Evolutionary conservation across 768 basidiomycete genomes (phyloP), one percentile per base, ranked within the genome.

Genomic region (Tulasnella sp.): DNA sequence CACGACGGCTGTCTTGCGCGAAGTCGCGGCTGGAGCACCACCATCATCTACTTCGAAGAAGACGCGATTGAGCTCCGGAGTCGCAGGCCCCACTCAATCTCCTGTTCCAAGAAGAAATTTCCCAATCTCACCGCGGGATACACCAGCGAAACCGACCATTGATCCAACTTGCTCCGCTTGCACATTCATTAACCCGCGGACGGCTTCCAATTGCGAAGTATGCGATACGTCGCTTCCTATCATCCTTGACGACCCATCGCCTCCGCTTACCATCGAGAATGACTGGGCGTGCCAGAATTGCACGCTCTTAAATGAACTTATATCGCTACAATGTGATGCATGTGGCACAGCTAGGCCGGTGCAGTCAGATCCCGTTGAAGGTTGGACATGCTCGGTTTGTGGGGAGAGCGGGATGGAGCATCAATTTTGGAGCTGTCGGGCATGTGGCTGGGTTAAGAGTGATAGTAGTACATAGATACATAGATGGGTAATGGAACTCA

Each of bases 341-440:
- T 91, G 89, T 63, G 64, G 70, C 17, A 61, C 72, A 7, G 62
- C 71, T 11, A 53, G 51, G 22, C 54, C 54, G n/a, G 21, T n/a
- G 4, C 7, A 41, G 69, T 61, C 51, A 65, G 72, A 29, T 8
- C 3, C 68, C 57, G 64, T 46, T 34, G 68, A 67, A 42, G 79
- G 78, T 2, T 92, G 88, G 87, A 72, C 73, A 21, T 91, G 87
- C 66, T 68, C 73, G 10, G 70, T 73, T 21, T 92, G 87, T 62
- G 80, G 81, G 22, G 79, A 84, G 67, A 68, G 66, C 31, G 80
- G 77, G 24, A 84, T 82, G 68, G 76, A 78, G 1, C 77, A 79
- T 62, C 76, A 81, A 21, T 77, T 81, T 61, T 92, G 85, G 87
- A 83, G 81, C 49, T 92, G 91, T 72, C 70, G 71, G 15, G 77